These are phyloP conservation scores for Lavandula angustifolia DNA, from an alignment of 257 asterid species.

Conservation along the genomic window DNA sequence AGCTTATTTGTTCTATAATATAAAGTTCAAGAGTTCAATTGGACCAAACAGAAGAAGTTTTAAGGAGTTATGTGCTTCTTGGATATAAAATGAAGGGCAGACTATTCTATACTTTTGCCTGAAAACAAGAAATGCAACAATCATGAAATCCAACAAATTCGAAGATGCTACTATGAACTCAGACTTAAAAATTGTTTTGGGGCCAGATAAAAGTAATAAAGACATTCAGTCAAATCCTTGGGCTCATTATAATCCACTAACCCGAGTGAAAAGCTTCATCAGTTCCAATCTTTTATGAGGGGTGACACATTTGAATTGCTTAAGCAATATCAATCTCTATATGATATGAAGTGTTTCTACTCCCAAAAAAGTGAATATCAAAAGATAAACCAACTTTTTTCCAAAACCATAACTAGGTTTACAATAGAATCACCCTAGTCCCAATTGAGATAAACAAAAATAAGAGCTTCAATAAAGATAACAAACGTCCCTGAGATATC, in stretches of 20 bases:
- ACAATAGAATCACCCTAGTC: background rate
- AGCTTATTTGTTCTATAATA: too few species aligned
- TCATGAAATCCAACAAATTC: too few species aligned
- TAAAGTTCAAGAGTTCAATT: too few species aligned
- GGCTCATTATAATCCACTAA: too few species aligned
- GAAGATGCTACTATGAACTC: too few species aligned
- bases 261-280: background rate
- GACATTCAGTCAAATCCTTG: too few species aligned
- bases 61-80: background rate
- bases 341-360: background rate
- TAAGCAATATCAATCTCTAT: background rate
- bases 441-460: background rate
- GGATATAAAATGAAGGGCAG: background rate
- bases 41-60: background rate
- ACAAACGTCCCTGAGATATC: background rate
- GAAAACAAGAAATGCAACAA: too few species aligned
- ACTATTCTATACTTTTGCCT: background rate
- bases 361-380: background rate
- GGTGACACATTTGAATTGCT: conserved; percentile 1
- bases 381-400: background rate
- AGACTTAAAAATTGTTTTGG: too few species aligned
- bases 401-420: background rate
- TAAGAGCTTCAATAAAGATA: conserved; percentile 16
- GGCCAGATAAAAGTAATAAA: too few species aligned
- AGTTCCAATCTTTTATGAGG: background rate